Evolutionary conservation across 2,329 filamentous ascomycete species (phyloP).

Genomic region (Xylariaceae sp.): DNA sequence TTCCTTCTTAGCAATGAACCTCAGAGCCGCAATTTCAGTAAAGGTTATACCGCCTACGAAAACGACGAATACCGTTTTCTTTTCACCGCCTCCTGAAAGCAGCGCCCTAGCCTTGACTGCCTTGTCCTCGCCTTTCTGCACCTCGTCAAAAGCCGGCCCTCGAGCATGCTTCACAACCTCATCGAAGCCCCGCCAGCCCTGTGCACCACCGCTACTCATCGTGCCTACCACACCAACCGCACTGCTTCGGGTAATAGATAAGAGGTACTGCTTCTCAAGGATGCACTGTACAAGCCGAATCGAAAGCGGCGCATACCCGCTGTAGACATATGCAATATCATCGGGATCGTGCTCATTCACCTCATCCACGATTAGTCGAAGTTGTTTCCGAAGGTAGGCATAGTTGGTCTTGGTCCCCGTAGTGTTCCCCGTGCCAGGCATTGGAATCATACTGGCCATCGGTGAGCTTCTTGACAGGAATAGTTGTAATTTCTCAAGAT

Average conservation of each 20-base stretch:
- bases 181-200: constrained; percentile 92
- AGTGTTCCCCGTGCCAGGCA: constrained; percentile 54
- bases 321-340: constrained; percentile 97
- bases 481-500: constrained; percentile 84
- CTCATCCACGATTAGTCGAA: constrained; percentile 90
- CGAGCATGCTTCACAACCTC: constrained; percentile 83
- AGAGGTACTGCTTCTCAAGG: constrained; percentile 82
- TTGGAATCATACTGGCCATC: constrained; percentile 75
- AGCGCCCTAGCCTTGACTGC: constrained; percentile 82
- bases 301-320: constrained; percentile 90
- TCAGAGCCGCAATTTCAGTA: constrained; percentile 88
- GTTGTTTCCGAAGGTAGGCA: constrained; percentile 75
- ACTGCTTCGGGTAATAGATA: constrained; percentile 64
- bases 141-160: constrained; percentile 85
- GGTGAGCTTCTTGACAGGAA: constrained; percentile 74
- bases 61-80: constrained; percentile 91
- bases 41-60: constrained; percentile 97
- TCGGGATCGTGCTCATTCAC: constrained; percentile 93
- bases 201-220: constrained; percentile 55
- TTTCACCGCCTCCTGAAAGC: constrained; percentile 68
- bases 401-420: constrained; percentile 82
- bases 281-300: constrained; percentile 89
- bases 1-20: constrained; percentile 85
- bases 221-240: constrained; percentile 44
- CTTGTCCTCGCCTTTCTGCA: constrained; percentile 90